These are phyloP conservation scores for Striga hermonthica DNA, from an alignment of 305 asterid species.

Conservation along the genomic window DNA sequence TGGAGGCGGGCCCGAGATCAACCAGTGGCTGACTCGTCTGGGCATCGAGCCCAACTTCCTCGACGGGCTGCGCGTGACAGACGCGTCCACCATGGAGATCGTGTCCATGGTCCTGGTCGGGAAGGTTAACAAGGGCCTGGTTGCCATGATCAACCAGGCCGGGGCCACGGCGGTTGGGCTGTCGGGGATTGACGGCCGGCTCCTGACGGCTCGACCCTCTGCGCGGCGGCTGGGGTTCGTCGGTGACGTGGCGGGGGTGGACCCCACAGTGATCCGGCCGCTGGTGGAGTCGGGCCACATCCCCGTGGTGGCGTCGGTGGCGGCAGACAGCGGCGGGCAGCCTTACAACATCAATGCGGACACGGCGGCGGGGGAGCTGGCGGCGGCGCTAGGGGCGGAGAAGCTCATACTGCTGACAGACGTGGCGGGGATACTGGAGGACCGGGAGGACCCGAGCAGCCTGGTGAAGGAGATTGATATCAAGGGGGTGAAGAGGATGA, in stretches of 20 bases:
- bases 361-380: slow-evolving; percentile 13
- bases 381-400: slow-evolving; percentile 10
- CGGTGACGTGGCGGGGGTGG: slow-evolving; percentile 5
- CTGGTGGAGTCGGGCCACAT: not conserved
- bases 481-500: slow-evolving; percentile 11
- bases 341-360: slow-evolving; percentile 1
- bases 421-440: slow-evolving; percentile 12
- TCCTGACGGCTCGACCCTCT: slow-evolving; percentile 1
- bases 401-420: slow-evolving; percentile 10
- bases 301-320: slow-evolving; percentile 12
- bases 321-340: not conserved
- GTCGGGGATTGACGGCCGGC: slow-evolving; percentile 3
- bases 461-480: slow-evolving; percentile 4
- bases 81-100: slow-evolving; percentile 8
- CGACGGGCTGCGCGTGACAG: slow-evolving; percentile 5
- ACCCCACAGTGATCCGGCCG: slow-evolving; percentile 5
- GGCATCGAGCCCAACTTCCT: slow-evolving; percentile 5
- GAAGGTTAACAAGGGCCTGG: not conserved
- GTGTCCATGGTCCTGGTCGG: slow-evolving; percentile 8
- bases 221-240: not conserved
- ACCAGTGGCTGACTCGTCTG: not conserved
- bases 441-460: slow-evolving; percentile 2
- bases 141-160: slow-evolving; percentile 1
- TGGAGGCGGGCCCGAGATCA: slow-evolving; percentile 12
- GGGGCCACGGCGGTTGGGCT: slow-evolving; percentile 3